phyloP scores from a whole-genome alignment of 2,329 filamentous ascomycete genomes.

The Curvularia lunata region DNA sequence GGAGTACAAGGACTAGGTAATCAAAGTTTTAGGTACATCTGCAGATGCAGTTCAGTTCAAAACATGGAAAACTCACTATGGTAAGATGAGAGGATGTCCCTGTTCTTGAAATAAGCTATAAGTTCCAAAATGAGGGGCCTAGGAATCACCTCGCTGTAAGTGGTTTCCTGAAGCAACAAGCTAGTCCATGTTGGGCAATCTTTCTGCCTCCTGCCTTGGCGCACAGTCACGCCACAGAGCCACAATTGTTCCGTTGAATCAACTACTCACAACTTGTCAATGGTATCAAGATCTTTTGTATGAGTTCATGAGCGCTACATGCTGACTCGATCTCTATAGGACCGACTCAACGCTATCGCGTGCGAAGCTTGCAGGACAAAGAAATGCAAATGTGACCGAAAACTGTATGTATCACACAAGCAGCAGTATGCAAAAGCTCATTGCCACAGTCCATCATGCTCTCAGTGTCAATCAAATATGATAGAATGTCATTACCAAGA shows the following conservation, averaged over 20 bases:
- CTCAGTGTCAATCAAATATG: constrained; percentile 27
- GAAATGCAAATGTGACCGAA: constrained; percentile 39
- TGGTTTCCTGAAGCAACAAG: neutral
- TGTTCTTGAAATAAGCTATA: neutral
- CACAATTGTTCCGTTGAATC: too few species aligned
- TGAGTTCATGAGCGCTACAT: neutral
- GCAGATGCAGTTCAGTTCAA: neutral
- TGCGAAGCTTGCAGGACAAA: constrained; percentile 38
- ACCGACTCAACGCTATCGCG: constrained; percentile 30
- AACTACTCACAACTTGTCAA: neutral
- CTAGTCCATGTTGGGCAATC: neutral
- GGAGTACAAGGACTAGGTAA: neutral
- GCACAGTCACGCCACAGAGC: neutral
- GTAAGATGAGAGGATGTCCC: neutral
- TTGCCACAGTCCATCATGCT: constrained; percentile 29
- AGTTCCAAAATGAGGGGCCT: neutral
- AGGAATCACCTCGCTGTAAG: neutral
- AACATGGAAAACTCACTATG: neutral
- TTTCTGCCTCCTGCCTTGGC: neutral
- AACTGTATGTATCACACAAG: constrained; percentile 12
- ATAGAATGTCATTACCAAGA: constrained; percentile 32
- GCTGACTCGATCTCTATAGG: neutral
- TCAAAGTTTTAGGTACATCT: neutral
- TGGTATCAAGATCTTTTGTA: neutral
- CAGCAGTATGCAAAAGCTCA: neutral